Percentiles rank a stretch among this genome's conserved stretches.
phyloP scores from a whole-genome alignment of 176 grass and related monocot species.

The Zoysia japonica region DNA sequence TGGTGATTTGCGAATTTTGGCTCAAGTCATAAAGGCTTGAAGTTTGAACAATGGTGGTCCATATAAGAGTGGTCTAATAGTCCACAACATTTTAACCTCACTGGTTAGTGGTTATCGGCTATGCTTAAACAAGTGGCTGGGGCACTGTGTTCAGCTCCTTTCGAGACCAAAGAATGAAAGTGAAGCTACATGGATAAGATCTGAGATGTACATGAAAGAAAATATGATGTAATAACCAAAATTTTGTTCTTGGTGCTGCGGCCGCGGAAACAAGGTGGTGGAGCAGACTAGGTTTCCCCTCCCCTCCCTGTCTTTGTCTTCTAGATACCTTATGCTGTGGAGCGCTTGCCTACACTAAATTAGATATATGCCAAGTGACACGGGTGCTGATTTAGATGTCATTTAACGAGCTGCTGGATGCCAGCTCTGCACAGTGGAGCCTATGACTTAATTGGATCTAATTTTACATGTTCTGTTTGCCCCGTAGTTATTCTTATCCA shows the following conservation, averaged over 20 bases:
- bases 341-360: constrained; percentile 13
- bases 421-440: constrained; percentile 35
- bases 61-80: constrained; percentile 13
- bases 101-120: constrained; percentile 2
- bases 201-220: background rate
- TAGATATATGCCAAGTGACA: too few relatives aligned
- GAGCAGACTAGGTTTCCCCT: constrained; percentile 47
- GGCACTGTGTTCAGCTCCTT: background rate
- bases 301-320: constrained; percentile 42
- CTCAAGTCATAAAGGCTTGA: constrained; percentile 1
- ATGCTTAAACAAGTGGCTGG: background rate
- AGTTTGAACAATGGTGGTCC: constrained; percentile 45
- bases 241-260: constrained; percentile 14
- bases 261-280: constrained; percentile 34
- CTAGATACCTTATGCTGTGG: constrained; percentile 17
- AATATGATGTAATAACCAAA: constrained; percentile 3
- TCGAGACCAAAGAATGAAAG: background rate
- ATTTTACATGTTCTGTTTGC: constrained; percentile 38
- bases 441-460: constrained; percentile 41
- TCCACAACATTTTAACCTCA: constrained; percentile 36
- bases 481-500: constrained; percentile 49
- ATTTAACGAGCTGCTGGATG: constrained; percentile 18
- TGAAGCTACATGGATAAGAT: background rate
- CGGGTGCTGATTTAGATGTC: too few relatives aligned
- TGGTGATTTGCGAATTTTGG: constrained; percentile 30